Evolutionary conservation across 106 monocot species (phyloP), one percentile per base, ranked within the genome.

Genomic region (Narthecium ossifragum): DNA sequence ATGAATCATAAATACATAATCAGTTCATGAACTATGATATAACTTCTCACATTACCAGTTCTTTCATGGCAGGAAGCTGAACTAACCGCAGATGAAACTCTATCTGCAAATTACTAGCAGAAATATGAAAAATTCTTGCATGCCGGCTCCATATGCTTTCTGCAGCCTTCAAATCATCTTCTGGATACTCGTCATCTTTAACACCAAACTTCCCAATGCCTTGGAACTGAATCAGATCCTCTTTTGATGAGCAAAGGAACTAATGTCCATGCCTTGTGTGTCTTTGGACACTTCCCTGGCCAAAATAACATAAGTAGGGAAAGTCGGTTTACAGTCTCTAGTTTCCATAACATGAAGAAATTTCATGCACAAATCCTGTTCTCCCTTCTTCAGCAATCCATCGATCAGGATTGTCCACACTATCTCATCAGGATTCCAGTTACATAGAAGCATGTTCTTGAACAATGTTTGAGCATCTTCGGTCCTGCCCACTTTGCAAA

Each of bases 371-470:
- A 85, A 63, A 34, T 79, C 70, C 26, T 28, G 23, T 53, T 71
- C 56, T 22, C 93, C 79, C 47, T 56, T 69, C 60, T 70, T 88
- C 31, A 77, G 26, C 46, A 93, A 63, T 65, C 88, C 88, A 82
- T 93, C 93, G 54, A 93, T 79, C 25, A 93, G 71, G 38, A 93
- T 61, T 41, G 88, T 85, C 93, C 88, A 88, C n/a, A 76, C 85
- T 55, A 93, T 66, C 62, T 93, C 88, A 74, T 93, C 93, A 61
- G 93, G 79, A 84, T 65, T 88, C 84, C 80, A 93, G 15, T 75
- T 39, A 34, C 68, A 65, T 10, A 26, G 49, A 61, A 85, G 81
- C 75, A 93, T 74, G 56, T 53, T 65, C 29, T 72, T 73, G 66
- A 93, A 93, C 31, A 88, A 26, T 40, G 56, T 46, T 37, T 65